phyloP scores from a whole-genome alignment of 257 asterid species.

The Solanum medicagineum region DNA sequence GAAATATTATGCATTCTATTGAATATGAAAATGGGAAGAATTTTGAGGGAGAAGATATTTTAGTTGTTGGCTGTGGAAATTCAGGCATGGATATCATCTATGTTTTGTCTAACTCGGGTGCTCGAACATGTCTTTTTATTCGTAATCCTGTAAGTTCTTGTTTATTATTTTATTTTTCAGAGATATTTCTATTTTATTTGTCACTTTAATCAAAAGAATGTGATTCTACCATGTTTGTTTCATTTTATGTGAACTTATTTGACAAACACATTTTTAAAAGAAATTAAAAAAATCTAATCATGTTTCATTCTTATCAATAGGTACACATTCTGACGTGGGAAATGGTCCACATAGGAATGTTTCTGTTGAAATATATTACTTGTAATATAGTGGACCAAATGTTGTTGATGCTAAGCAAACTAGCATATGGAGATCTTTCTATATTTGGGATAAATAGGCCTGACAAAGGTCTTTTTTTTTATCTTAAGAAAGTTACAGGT shows the following conservation, averaged over 20 bases:
- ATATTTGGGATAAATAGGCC: conserved; percentile 34
- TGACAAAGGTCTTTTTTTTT: conserved; percentile 27
- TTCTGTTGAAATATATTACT: neutral
- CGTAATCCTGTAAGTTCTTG: conserved; percentile 35
- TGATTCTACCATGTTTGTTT: neutral
- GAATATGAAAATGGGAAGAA: too few species aligned
- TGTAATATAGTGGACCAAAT: conserved; percentile 19
- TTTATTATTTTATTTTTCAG: neutral
- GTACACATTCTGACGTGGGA: conserved; percentile 26
- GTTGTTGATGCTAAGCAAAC: neutral
- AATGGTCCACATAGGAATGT: conserved; percentile 35
- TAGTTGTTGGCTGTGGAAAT: conserved; percentile 63
- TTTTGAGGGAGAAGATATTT: neutral
- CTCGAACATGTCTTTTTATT: conserved; percentile 3
- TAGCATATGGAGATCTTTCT: conserved; percentile 22
- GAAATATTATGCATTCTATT: neutral
- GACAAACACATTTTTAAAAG: too few species aligned
- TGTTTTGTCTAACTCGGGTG: conserved; percentile 16
- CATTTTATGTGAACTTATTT: too few species aligned
- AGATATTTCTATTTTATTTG: neutral
- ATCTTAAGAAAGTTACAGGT: conserved; percentile 16
- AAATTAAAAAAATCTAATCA: too few species aligned
- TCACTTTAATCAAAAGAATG: neutral
- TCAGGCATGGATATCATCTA: conserved; percentile 66
- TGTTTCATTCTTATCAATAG: conserved; percentile 1